Evolutionary conservation across 1,139 yeast species (phyloP).

Genomic region (Nakaseomyces delphensis): DNA sequence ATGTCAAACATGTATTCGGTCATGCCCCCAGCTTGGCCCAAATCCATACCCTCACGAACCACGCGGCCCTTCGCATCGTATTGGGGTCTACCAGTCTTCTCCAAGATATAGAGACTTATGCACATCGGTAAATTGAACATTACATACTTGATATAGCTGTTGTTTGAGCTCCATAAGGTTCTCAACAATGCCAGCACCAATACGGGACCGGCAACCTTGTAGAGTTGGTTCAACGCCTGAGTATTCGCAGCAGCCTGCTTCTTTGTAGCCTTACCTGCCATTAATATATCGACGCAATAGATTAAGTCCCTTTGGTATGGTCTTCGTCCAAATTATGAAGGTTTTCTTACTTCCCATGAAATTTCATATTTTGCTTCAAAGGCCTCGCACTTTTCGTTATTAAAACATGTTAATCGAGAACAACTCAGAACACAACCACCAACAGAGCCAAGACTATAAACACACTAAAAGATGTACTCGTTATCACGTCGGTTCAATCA

Average conservation of each 20-base stretch:
- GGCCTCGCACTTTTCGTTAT: too few species aligned
- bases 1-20: conserved; percentile 28
- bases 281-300: conserved; percentile 2
- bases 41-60: conserved; percentile 22
- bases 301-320: too few species aligned
- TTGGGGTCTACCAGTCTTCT: conserved; percentile 26
- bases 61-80: conserved; percentile 17
- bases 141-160: conserved; percentile 11
- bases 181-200: conserved; percentile 17
- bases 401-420: too few species aligned
- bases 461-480: conserved; percentile 33
- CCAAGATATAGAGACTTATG: conserved; percentile 23
- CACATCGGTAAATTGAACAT: conserved; percentile 22
- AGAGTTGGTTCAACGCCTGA: conserved; percentile 10
- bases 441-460: background rate
- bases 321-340: too few species aligned
- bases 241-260: conserved; percentile 15
- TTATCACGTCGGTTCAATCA: conserved; percentile 42
- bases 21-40: conserved; percentile 22
- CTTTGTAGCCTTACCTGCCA: conserved; percentile 19
- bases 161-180: conserved; percentile 8
- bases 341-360: too few species aligned
- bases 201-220: conserved; percentile 12
- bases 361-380: too few species aligned
- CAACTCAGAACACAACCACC: too few species aligned